Evolutionary conservation across 345 rosid species (phyloP).

Genomic region (Salix viminalis): DNA sequence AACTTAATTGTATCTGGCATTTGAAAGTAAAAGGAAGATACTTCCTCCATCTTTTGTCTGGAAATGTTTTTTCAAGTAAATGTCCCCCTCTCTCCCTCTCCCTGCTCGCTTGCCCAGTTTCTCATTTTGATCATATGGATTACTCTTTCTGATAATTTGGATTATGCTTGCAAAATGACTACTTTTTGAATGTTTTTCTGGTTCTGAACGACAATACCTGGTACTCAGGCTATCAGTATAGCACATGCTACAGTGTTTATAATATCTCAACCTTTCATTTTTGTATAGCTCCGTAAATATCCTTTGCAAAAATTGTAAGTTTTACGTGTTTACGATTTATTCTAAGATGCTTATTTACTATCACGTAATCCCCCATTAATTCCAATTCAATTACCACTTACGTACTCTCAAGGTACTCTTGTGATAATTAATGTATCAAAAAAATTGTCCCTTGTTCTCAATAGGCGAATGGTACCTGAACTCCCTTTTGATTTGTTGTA

Average conservation of each 20-base stretch:
- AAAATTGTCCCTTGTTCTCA: conserved; percentile 16
- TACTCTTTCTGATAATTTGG: background rate
- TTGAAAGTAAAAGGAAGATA: background rate
- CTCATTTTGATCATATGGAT: background rate
- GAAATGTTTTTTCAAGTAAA: background rate
- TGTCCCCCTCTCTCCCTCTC: background rate
- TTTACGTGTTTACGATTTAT: conserved; percentile 10
- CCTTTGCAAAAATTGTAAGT: background rate
- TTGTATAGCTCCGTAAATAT: background rate
- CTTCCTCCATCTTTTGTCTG: background rate
- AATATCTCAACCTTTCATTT: background rate
- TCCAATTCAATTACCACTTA: conserved; percentile 8
- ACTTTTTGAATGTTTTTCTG: background rate
- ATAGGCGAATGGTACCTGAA: conserved; percentile 5
- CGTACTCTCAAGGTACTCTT: conserved; percentile 13
- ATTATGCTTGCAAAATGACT: background rate
- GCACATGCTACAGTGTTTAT: background rate
- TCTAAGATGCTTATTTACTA: conserved; percentile 9
- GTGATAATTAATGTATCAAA: conserved; percentile 16
- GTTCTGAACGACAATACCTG: background rate
- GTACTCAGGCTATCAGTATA: background rate
- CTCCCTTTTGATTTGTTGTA: conserved; percentile 15
- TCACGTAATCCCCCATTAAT: background rate
- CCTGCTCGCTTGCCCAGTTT: background rate
- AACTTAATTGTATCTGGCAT: background rate